Evolutionary conservation across 116 monocot genomes (phyloP).

Genomic region (Phalaenopsis hybrid): DNA sequence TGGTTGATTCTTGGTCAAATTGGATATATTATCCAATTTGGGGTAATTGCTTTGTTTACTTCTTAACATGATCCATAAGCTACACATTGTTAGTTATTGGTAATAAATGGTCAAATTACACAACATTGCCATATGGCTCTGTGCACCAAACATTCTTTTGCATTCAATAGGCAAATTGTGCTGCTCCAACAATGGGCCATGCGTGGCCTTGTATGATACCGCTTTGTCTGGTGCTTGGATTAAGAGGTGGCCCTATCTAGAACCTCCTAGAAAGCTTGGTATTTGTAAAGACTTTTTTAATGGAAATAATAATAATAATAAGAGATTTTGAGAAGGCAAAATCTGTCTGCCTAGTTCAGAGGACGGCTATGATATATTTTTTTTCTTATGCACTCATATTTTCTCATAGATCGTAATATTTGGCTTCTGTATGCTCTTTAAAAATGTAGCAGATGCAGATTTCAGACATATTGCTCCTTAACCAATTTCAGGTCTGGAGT

Average conservation of each 20-base stretch:
- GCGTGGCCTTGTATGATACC: neutral
- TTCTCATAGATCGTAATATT: neutral
- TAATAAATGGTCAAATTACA: no score
- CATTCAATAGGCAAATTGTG: neutral
- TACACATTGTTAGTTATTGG: no score
- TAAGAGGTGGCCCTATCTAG: neutral
- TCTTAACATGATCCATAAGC: no score
- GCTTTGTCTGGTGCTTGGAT: neutral
- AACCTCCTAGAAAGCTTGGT: neutral
- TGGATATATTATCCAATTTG: neutral
- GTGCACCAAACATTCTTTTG: neutral
- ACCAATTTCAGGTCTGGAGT: conserved; percentile 67
- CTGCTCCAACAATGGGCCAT: neutral
- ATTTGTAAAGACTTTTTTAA: neutral
- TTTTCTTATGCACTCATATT: neutral
- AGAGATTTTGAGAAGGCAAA: neutral
- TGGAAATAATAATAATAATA: neutral
- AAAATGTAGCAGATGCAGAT: neutral
- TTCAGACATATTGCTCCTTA: neutral
- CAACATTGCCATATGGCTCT: neutral
- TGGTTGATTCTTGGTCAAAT: neutral
- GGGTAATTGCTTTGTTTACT: neutral
- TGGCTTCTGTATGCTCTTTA: neutral
- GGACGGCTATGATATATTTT: neutral
- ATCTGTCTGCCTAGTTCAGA: neutral